Evolutionary conservation across 2,329 filamentous ascomycete species (phyloP), one percentile per base, ranked within the genome.

Genomic region (Ophiostoma sp.): DNA sequence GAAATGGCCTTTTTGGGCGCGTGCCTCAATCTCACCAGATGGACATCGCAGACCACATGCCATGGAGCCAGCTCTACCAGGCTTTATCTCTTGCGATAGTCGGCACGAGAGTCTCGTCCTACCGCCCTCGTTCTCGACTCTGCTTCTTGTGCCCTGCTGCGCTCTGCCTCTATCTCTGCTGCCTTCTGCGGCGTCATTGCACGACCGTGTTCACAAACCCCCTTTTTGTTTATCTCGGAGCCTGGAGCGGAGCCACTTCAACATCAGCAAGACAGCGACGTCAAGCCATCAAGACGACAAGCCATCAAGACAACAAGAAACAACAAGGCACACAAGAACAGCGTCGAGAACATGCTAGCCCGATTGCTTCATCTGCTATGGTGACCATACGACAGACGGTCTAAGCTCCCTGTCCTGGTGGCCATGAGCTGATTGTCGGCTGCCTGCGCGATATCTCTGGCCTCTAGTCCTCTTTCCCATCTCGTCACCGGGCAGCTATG

Each of bases 201-300:
- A 38, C 52, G 9, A 58, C 52, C 27, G 27, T 58, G 52, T 12
- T 44, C 63, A n/a, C 8, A 14, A 47, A 27, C 60, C 60, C 60
- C 11, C 42, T 63, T 47, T 8, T 58, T 2, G 41, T 60, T 67
- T 65, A 69, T 69, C 60, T 69, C 65, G 68, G 65, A 65, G 68
- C 68, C 68, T 69, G 62, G 68, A 69, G 62, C 65, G 65, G 68
- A 67, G 44, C 38, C 60, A 55, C 63, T 49, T 45, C 64, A 18
- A 12, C 27, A n/a, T 18, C 45, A 66, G 44, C 45, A 41, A 60
- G 67, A 66, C 55, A 65, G 12, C 14, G 18, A 49, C 14, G 3
- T 44, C 42, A 12, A 44, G 7, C 1, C 42, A 44, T 44, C 42
- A 12, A 44, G 7, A 8, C 42, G 42, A 27, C 55, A 60, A 27